Evolutionary conservation across 164 flowering plant species (phyloP).

Genomic region (Annona cherimola): DNA sequence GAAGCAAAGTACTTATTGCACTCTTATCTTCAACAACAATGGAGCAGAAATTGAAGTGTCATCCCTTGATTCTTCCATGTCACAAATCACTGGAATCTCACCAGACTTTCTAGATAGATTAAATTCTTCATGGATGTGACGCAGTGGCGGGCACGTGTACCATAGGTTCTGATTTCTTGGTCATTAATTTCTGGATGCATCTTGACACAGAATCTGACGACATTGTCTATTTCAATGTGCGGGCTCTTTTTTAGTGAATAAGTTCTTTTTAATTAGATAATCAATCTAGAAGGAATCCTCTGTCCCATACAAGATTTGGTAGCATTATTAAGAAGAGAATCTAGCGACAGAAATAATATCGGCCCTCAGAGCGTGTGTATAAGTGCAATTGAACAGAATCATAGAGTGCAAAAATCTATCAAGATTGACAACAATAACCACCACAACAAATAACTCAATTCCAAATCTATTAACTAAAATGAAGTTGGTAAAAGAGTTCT

Average conservation of each 20-base stretch:
- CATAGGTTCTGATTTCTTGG: neutral
- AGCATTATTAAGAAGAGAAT: neutral
- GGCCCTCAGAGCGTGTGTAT: neutral
- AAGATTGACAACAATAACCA: too few relatives aligned
- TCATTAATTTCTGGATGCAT: neutral
- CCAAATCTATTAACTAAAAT: too few relatives aligned
- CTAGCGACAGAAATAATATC: neutral
- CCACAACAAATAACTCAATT: too few relatives aligned
- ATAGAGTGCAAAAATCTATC: neutral
- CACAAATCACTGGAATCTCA: neutral
- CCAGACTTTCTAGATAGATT: neutral
- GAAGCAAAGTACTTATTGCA: neutral
- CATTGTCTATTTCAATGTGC: neutral
- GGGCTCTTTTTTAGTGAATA: neutral
- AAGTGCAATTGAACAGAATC: neutral
- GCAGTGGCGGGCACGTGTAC: neutral
- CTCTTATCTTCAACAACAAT: neutral
- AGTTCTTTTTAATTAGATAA: neutral
- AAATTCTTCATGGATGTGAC: neutral
- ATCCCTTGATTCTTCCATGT: neutral
- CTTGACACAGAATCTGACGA: neutral
- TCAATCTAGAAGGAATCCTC: neutral
- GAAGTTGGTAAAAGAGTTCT: too few relatives aligned
- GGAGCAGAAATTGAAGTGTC: neutral
- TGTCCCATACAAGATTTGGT: neutral